These are phyloP conservation scores for Axilococcus clingmanii DNA, from an alignment of 139 green algal genomes.

Conservation along the genomic window DNA sequence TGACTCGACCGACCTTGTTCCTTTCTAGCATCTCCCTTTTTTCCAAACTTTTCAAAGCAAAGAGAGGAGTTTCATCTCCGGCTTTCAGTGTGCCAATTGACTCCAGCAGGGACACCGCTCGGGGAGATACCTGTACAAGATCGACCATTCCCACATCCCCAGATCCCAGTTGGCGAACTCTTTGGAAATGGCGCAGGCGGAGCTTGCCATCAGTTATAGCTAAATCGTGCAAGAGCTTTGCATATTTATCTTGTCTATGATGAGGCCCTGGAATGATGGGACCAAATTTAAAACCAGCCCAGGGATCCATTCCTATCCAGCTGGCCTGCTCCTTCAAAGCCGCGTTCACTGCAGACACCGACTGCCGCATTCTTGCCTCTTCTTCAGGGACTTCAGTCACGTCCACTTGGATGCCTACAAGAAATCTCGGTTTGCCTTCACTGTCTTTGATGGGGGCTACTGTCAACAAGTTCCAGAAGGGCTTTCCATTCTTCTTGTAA, in stretches of 20 bases:
- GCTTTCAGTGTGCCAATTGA: too few relatives aligned
- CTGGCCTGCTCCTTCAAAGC: conserved; percentile 39
- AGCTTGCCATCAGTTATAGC: conserved; percentile 52
- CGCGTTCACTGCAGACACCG: conserved; percentile 32
- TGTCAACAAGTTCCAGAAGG: conserved; percentile 98
- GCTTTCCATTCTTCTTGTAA: conserved; percentile 74
- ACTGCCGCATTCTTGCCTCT: conserved; percentile 21
- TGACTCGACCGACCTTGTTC: conserved; percentile 60
- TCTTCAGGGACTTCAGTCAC: conserved; percentile 39
- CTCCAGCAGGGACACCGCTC: too few relatives aligned
- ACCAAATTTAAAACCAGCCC: conserved; percentile 37
- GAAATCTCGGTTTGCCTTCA: conserved; percentile 71
- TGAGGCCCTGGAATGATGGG: conserved; percentile 42
- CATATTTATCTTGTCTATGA: conserved; percentile 18
- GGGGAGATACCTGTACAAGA: conserved; percentile 63
- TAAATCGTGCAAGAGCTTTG: conserved; percentile 12
- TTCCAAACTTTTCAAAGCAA: conserved; percentile 90
- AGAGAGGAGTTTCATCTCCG: conserved; percentile 25
- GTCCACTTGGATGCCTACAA: conserved; percentile 85
- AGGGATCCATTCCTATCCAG: conserved; percentile 48
- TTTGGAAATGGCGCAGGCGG: conserved; percentile 72
- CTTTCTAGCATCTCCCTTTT: conserved; percentile 95
- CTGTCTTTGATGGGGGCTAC: conserved; percentile 83
- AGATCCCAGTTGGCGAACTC: conserved; percentile 79
- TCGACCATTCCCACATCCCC: conserved; percentile 89